Conservation (phyloP, 768 basidiomycete genomes). For the Rhodocollybia butyracea region DNA sequence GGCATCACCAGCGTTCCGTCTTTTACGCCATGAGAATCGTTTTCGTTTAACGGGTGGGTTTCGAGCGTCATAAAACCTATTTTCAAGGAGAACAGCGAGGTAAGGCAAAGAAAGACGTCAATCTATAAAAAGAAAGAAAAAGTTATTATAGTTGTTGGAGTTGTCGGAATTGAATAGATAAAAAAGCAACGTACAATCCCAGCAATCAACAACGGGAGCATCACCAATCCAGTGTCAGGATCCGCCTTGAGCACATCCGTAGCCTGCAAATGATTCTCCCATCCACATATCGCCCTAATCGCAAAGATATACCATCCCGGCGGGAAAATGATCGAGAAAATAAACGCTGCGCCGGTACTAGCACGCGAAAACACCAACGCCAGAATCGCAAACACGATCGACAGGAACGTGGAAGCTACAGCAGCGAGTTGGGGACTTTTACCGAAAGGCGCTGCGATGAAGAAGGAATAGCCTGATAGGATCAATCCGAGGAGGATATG, state of each 20-base stretch:
- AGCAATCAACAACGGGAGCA: slow-evolving; percentile 60
- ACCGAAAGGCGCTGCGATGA: slow-evolving; percentile 65
- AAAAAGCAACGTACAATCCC: slow-evolving; percentile 47
- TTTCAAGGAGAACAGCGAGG: slow-evolving; percentile 58
- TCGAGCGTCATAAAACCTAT: slow-evolving; percentile 56
- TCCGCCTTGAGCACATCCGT: slow-evolving; percentile 56
- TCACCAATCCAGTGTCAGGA: slow-evolving; percentile 51
- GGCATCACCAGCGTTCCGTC: slow-evolving; percentile 13
- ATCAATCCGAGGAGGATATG: slow-evolving; percentile 67
- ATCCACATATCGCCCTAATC: slow-evolving; percentile 63
- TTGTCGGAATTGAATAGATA: not conserved
- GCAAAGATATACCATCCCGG: slow-evolving; percentile 76
- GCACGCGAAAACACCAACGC: slow-evolving; percentile 50
- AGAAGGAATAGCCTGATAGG: slow-evolving; percentile 70
- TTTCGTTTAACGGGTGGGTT: slow-evolving; percentile 26
- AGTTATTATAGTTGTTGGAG: not conserved
- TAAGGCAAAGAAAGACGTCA: slow-evolving; percentile 71
- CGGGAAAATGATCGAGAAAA: slow-evolving; percentile 72
- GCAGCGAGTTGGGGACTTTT: slow-evolving; percentile 74
- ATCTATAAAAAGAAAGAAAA: slow-evolving; percentile 37
- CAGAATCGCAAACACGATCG: slow-evolving; percentile 64
- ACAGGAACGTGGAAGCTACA: slow-evolving; percentile 59
- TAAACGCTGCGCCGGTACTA: slow-evolving; percentile 43
- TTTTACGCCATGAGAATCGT: slow-evolving; percentile 27
- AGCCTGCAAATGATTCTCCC: slow-evolving; percentile 54